Evolutionary conservation across 768 basidiomycete species (phyloP), one percentile per base, ranked within the genome.

Genomic region (Lentinus tigrinus): DNA sequence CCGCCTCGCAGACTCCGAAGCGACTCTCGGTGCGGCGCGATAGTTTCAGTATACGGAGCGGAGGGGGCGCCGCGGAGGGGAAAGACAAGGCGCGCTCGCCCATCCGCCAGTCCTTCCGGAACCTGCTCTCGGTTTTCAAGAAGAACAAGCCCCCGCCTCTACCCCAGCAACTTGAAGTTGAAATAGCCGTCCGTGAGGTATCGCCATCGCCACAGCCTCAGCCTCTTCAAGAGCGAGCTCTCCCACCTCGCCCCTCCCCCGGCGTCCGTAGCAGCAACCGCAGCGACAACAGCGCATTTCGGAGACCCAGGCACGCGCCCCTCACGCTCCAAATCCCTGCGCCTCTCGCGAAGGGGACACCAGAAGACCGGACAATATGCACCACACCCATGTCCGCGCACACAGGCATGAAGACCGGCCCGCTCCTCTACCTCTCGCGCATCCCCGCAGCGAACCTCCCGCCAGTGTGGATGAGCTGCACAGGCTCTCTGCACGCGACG

Each of bases 71-170:
- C 49, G 44, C 48, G 48, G 56, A 73, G 13, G 31, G 19, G 62
- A 79, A 77, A 57, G 77, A 74, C 58, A 85, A 79, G 66, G 70
- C 69, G 49, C 69, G 72, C 9, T 87, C 84, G 4, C 83, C 84
- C 2, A 72, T 89, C 49, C 81, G 85, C 23, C 82, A 82, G 67
- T 88, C 87, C 17, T 72, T 89, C 60, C 79, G 81, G 39, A 88
- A 84, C 62, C 67, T 89, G 28, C 72, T 89, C 43, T 80, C 85
- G 5, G 81, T 83, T 3, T 78, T 88, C 73, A 85, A 79, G 71
- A 86, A 82, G 69, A 73, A 69, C 44, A 71, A 66, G 53, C 43
- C 44, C 1, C 21, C 47, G 34, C 28, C 31, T n/a, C 16, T 16
- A 14, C 31, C 49, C 6, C 31, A 31, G 31, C 31, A 7, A 11